These are phyloP conservation scores for Gryganskiella cystojenkinii DNA, from an alignment of 192 early-diverging fungal species.

Conservation along the genomic window DNA sequence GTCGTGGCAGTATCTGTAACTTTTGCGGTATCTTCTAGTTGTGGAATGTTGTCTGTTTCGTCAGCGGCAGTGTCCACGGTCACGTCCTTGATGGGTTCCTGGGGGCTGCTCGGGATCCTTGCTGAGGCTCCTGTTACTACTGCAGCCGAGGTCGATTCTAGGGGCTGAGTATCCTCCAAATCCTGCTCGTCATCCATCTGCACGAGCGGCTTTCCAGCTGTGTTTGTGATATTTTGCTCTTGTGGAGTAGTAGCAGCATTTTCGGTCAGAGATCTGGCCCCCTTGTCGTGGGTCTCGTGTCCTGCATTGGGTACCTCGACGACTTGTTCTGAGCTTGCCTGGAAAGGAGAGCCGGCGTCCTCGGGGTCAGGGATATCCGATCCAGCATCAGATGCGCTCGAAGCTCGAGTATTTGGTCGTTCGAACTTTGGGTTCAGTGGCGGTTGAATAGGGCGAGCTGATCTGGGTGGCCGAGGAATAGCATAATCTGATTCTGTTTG, in stretches of 20 bases:
- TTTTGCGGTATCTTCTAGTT: background rate
- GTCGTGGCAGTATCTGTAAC: background rate
- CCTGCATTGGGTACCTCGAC: too few species aligned
- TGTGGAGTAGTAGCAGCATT: too few species aligned
- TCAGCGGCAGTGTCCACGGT: background rate
- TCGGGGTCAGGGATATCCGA: background rate
- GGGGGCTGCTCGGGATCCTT: background rate
- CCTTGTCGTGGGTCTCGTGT: too few species aligned
- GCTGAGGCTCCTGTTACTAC: background rate
- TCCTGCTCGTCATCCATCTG: too few species aligned
- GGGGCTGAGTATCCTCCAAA: too few species aligned
- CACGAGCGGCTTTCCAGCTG: too few species aligned
- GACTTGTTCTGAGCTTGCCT: too few species aligned
- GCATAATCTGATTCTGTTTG: background rate
- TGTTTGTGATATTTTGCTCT: too few species aligned
- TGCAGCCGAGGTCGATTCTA: background rate
- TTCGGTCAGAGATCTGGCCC: too few species aligned
- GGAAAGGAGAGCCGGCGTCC: background rate
- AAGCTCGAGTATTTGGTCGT: conserved; percentile 15
- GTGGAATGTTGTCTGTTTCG: background rate
- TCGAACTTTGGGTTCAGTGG: conserved; percentile 16
- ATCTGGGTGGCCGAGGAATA: background rate
- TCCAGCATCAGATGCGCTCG: background rate
- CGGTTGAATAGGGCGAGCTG: background rate
- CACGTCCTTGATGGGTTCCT: background rate